These are phyloP conservation scores for Avena sativa DNA, from an alignment of 176 grass and related monocot species.

Conservation along the genomic window DNA sequence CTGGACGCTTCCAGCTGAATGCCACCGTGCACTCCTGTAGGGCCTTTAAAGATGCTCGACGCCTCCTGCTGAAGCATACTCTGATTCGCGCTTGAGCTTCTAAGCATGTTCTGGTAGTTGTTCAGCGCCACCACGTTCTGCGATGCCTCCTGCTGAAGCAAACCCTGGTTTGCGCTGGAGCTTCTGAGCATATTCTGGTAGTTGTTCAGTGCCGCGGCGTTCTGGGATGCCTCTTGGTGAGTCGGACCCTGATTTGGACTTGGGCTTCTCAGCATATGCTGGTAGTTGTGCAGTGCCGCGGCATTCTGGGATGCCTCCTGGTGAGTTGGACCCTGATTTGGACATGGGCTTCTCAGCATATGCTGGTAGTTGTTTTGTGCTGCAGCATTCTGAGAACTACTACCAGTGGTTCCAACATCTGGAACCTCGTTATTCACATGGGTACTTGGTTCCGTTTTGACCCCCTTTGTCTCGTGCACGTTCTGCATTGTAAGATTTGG, in stretches of 20 bases:
- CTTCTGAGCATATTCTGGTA: slow-evolving; percentile 79
- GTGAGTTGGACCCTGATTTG: slow-evolving; percentile 55
- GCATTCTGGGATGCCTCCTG: slow-evolving; percentile 59
- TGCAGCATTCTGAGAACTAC: slow-evolving; percentile 48
- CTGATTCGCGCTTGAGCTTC: slow-evolving; percentile 56
- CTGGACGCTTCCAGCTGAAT: slow-evolving; percentile 51
- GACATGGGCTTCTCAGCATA: slow-evolving; percentile 59
- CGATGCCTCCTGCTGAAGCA: slow-evolving; percentile 67
- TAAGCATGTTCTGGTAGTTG: slow-evolving; percentile 76
- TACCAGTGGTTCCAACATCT: slow-evolving; percentile 22
- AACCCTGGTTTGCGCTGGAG: slow-evolving; percentile 56
- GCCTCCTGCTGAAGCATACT: slow-evolving; percentile 68
- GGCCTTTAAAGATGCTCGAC: slow-evolving; percentile 53
- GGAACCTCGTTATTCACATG: slow-evolving; percentile 52
- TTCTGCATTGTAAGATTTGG: slow-evolving; percentile 57
- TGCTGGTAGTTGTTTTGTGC: slow-evolving; percentile 69
- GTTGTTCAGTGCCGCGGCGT: slow-evolving; percentile 45
- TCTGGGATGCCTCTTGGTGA: slow-evolving; percentile 58
- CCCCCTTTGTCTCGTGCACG: slow-evolving; percentile 54
- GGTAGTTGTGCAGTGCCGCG: slow-evolving; percentile 57
- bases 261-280: slow-evolving; percentile 68
- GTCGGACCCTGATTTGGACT: slow-evolving; percentile 53
- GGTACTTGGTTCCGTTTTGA: slow-evolving; percentile 48
- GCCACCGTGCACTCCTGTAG: slow-evolving; percentile 44
- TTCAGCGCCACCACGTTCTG: slow-evolving; percentile 38